These are phyloP conservation scores for Pythium plurisporium DNA, from an alignment of 352 stramenopile species.

Conservation along the genomic window DNA sequence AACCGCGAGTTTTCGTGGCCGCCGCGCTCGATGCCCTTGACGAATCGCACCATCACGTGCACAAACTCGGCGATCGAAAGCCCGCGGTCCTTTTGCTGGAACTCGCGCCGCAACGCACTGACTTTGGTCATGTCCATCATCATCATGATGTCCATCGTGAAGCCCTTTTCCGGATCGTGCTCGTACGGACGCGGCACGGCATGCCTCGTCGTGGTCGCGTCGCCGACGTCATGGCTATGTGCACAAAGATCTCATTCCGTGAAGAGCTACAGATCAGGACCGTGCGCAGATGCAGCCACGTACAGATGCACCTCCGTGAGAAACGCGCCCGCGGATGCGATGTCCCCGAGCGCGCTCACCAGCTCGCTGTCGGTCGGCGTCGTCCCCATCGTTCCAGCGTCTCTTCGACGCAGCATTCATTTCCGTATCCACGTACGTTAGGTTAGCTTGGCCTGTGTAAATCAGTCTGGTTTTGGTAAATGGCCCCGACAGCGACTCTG, in stretches of 20 bases:
- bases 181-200: constrained; percentile 43
- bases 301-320: constrained; percentile 19
- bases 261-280: not conserved
- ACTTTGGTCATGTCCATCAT: constrained; percentile 90
- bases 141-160: constrained; percentile 92
- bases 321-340: constrained; percentile 9
- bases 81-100: constrained; percentile 76
- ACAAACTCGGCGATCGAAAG: constrained; percentile 84
- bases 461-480: no score
- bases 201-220: not conserved
- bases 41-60: constrained; percentile 83
- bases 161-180: constrained; percentile 73
- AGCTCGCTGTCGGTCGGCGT: constrained; percentile 1
- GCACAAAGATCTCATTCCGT: not conserved
- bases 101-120: constrained; percentile 74
- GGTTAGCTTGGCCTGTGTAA: no score
- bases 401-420: no score
- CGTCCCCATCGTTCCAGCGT: no score
- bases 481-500: no score
- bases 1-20: constrained; percentile 63
- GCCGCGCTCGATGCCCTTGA: constrained; percentile 43
- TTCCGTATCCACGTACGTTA: no score
- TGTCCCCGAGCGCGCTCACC: not conserved
- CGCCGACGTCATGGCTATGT: not conserved
- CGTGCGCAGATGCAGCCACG: not conserved